Conservation (phyloP, 768 basidiomycete species). For the Mycena amicta region DNA sequence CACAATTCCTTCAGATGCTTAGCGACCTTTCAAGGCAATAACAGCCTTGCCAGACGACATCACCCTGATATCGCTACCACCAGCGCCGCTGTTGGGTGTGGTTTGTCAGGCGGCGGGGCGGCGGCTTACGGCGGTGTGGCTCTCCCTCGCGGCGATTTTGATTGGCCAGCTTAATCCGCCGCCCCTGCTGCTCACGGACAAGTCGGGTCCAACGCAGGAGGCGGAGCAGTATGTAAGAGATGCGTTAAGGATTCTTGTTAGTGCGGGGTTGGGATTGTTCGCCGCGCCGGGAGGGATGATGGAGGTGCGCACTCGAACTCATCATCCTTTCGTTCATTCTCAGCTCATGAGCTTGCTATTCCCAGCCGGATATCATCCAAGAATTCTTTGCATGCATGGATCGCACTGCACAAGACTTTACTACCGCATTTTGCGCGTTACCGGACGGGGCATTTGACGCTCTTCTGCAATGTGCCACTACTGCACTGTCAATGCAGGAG, state of each 20-base stretch:
- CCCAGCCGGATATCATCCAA: slow-evolving; percentile 84
- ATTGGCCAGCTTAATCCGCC: slow-evolving; percentile 84
- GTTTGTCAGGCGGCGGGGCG: slow-evolving; percentile 73
- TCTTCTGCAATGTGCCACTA: slow-evolving; percentile 69
- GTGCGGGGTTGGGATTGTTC: slow-evolving; percentile 56
- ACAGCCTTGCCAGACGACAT: slow-evolving; percentile 77
- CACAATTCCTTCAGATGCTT: slow-evolving; percentile 52
- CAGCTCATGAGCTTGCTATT: too few species aligned
- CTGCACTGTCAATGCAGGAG: slow-evolving; percentile 73
- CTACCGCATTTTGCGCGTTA: slow-evolving; percentile 59
- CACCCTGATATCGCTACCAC: slow-evolving; percentile 79
- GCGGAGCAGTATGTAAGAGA: slow-evolving; percentile 58
- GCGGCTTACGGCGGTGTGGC: slow-evolving; percentile 81
- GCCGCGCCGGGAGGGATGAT: slow-evolving; percentile 68
- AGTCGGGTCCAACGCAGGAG: slow-evolving; percentile 54
- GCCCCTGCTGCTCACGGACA: slow-evolving; percentile 48
- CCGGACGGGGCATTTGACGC: slow-evolving; percentile 66
- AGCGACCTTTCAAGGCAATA: slow-evolving; percentile 87
- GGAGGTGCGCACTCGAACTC: slow-evolving; percentile 47
- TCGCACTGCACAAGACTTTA: slow-evolving; percentile 58
- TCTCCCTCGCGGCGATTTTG: slow-evolving; percentile 79
- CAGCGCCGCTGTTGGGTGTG: slow-evolving; percentile 79
- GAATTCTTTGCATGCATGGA: slow-evolving; percentile 86
- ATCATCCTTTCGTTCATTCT: background rate
- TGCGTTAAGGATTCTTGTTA: slow-evolving; percentile 59